Percentiles rank a stretch among this genome's conserved stretches.
Evolutionary conservation across 176 grass and related monocot species (phyloP).

Genomic region (bread wheat (Triticum aestivum)): IWGSC_CS_RefSeq_v2.1 NC_057807.1:691447412-691447911

Average conservation of each 20-base stretch:
- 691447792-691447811: neutral
- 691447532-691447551: constrained; percentile 7
- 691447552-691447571: neutral
- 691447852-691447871: neutral
- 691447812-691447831: neutral
- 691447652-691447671: neutral
- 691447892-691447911: neutral
- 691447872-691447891: neutral
- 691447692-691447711: no score
- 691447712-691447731: no score
- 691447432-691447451: neutral
- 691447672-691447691: neutral
- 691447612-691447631: neutral
- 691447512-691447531: neutral
- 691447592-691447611: neutral
- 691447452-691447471: neutral
- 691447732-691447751: no score
- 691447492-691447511: neutral
- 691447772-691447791: neutral
- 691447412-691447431: neutral
- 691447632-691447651: neutral
- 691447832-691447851: neutral
- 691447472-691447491: neutral
- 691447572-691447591: neutral
- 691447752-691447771: no score